Evolutionary conservation across 1,284 basidiomycete species (phyloP), one percentile per base, ranked within the genome.

Genomic region (Anthracocystis walkeri): DNA sequence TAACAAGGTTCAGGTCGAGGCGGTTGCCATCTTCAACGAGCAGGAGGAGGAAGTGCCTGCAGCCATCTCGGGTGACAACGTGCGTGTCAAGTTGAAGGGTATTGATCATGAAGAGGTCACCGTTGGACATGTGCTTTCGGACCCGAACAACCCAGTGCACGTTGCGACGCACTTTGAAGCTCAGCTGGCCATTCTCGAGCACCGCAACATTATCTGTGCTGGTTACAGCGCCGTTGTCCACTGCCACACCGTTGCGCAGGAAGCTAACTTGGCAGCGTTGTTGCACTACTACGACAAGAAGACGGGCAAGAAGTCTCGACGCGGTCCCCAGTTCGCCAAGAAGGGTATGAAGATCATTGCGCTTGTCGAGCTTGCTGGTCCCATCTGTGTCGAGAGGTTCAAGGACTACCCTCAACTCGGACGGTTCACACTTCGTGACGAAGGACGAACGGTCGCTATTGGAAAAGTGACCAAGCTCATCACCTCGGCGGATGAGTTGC

Each of bases 271-370:
- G 53, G 52, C 60, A 7, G 80, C 77, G 35, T 65, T 85, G 44
- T 58, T 85, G 65, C 83, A 85, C 78, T 85, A 85, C 78, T 85
- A 84, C 73, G 82, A 85, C 73, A 85, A 84, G 66, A 84, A 84
- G 71, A 85, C 82, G 67, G 83, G 83, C 54, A 83, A 82, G 64
- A 85, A 85, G 82, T 79, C 76, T 62, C 77, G 79, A 54, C 77
- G 76, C 46, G 82, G 82, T 5, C 83, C 83, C 29, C 81, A 82
- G 53, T 84, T 84, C 63, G 75, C 76, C 61, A 80, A 77, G 60
- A 77, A 79, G 78, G 82, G 83, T 16, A 84, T 84, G 82, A 84
- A 84, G 75, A 77, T 84, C 58, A 84, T 84, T 35, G 83, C 83
- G 20, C 76, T 84, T 23, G 77, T 84, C 60, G 80, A 84, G 72